Base-by-base conservation (phyloP, 2,329 filamentous ascomycete species). In the Colletotrichum godetiae region DNA sequence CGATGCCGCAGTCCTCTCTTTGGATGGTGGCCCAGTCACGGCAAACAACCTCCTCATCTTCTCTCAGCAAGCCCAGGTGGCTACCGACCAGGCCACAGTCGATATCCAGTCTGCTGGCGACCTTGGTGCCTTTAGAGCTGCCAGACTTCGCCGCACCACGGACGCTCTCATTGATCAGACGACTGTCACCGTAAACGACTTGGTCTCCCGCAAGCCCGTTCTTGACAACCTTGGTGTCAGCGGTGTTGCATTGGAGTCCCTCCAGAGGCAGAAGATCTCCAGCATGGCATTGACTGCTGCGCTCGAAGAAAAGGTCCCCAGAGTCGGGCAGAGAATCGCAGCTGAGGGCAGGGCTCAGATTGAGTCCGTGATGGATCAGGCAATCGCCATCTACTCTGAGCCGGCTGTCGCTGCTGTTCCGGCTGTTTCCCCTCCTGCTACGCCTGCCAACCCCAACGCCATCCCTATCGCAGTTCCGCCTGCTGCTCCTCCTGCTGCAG, bases 141-240 rank as follows among this genome's bases (percentile, higher is more conserved):
- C 78, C 60, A 63, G 70, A 29, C 74, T 76, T 35, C 61, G 78
- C 58, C 63, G 76, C 56, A 74, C 74, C 33, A 76, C 77, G 19
- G 67, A 61, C 35, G 70, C 42, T 13, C 77, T 79, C 22, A 70
- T 76, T 37, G 68, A 72, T 29, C 65, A 76, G 22, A 78, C 77
- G 37, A 75, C 77, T 27, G 75, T 67, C 22, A 78, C 76, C 4
- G 72, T 78, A 61, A 52, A 55, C 27, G 74, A 74, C 46, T 62
- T 79, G 55, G 74, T 74, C 35, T 73, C 72, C 63, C 77, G 79
- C 73, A 79, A 79, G 75, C 72, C 77, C 19, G 56, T 72, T 15
- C 75, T 79, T 27, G 78, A 79, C 70, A 73, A 76, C 71, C 75
- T 79, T 29, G 78, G 78, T 52, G 78, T 77, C 49, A 77, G 75